Base-by-base conservation (phyloP, 2,329 filamentous ascomycete genomes). In the Coniochaeta ligniaria region DNA sequence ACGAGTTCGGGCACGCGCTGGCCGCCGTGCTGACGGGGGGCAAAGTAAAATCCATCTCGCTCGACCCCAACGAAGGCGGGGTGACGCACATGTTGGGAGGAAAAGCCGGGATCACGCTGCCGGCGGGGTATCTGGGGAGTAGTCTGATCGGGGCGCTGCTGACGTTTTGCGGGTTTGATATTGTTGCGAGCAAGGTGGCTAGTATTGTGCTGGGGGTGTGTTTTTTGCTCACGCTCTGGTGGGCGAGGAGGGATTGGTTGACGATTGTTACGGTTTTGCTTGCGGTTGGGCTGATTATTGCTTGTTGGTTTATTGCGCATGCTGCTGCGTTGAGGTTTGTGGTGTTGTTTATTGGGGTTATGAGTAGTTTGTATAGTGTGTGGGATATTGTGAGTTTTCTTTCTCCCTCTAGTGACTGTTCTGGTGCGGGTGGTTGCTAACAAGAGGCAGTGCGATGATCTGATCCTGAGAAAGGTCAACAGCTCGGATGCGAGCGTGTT, bases 181-280 rank as follows among this genome's bases (percentile, higher is more conserved):
- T 92, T 63, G 88, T 91, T 59, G 90, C 90, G 3, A 89, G 85
- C 76, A 93, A 93, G 72, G 73, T 93, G n/a, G 89, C 88, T 20
- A 91, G 87, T 67, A 83, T 93, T 59, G 84, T 86, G 0, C 76
- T 93, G 4, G 90, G 83, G 1, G 86, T 87, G 3, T 91, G 88
- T 70, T 93, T 93, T 68, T 71, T 93, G 63, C 74, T 93, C n/a
- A 92, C 88, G 0, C 74, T 93, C 3, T 93, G 90, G 90, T 93
- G 90, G 90, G 89, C 88, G 2, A 83, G 89, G 64, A 85, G 81
- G 67, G 88, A 93, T 71, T 92, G 89, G 89, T 76, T 93, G 63
- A 92, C 90, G 0, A 86, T 92, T 61, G 64, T 83, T 17, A 93
- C 90, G 0, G 77, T 93, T 9, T 71, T 92, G 8, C 75, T 87